Percentiles rank a stretch among this genome's conserved stretches.
Evolutionary conservation across 2,329 filamentous ascomycete genomes (phyloP).

Genomic region (Esteya vermicola): DNA sequence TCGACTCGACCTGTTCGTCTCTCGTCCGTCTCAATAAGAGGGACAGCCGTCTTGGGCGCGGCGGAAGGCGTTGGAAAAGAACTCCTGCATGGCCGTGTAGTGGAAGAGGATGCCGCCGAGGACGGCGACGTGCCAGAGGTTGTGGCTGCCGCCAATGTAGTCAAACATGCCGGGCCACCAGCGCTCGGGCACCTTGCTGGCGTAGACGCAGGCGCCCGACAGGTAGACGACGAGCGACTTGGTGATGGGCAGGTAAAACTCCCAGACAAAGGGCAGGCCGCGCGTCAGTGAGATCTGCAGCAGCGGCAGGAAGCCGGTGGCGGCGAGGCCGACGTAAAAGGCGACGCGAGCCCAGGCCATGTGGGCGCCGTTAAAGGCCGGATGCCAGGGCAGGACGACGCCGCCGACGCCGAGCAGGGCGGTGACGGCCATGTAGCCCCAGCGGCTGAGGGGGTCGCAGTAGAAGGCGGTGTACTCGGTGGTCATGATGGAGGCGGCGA

Average conservation of each 20-base stretch:
- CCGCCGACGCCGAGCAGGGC: conserved; percentile 70
- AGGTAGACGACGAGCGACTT: conserved; percentile 85
- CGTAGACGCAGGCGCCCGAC: conserved; percentile 72
- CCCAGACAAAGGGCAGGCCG: conserved; percentile 64
- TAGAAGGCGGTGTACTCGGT: conserved; percentile 99
- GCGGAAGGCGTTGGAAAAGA: conserved; percentile 68
- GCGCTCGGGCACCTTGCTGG: conserved; percentile 80
- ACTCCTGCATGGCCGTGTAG: conserved; percentile 88
- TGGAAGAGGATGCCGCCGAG: conserved; percentile 94
- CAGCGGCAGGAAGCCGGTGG: conserved; percentile 81
- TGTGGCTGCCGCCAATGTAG: conserved; percentile 89
- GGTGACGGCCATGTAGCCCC: conserved; percentile 73
- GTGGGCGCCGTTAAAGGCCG: conserved; percentile 80
- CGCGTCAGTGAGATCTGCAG: conserved; percentile 69
- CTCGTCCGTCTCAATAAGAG: conserved; percentile 24
- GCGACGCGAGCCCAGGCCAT: conserved; percentile 87
- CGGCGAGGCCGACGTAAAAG: conserved; percentile 78
- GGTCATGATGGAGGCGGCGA: conserved; percentile 93
- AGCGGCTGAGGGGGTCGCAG: conserved; percentile 80
- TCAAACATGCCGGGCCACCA: conserved; percentile 92
- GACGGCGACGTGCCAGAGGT: conserved; percentile 93
- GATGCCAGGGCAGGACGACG: conserved; percentile 90
- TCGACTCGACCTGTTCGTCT: too few species aligned
- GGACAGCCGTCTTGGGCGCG: conserved; percentile 49
- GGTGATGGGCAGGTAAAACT: conserved; percentile 76